These are phyloP conservation scores for Aspergillus ellipticus DNA, from an alignment of 495 filamentous ascomycete genomes.

Conservation along the genomic window DNA sequence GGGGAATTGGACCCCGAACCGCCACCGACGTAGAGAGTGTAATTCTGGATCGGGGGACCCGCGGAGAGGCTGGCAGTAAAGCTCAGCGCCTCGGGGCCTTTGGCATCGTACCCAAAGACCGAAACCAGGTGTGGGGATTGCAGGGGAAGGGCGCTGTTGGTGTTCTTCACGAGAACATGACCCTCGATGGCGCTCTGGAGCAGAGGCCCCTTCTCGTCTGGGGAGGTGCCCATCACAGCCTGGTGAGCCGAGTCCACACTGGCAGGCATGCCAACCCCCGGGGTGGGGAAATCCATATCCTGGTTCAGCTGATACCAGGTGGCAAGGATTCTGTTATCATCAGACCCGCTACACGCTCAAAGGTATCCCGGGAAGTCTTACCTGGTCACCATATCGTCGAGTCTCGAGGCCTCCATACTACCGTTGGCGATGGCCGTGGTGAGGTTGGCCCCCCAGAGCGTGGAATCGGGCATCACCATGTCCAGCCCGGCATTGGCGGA, in stretches of 20 bases:
- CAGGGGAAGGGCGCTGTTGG: constrained; percentile 58
- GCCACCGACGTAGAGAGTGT: constrained; percentile 64
- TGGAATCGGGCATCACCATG: constrained; percentile 53
- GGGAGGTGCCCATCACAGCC: constrained; percentile 35
- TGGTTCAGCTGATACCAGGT: constrained; percentile 82
- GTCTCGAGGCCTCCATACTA: constrained; percentile 37
- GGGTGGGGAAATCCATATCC: constrained; percentile 52
- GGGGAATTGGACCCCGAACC: constrained; percentile 59
- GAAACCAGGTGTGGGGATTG: constrained; percentile 52
- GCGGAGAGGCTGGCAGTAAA: no score
- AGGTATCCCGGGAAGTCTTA: constrained; percentile 28
- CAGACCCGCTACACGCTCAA: constrained; percentile 45
- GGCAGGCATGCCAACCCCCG: constrained; percentile 47
- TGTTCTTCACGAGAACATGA: constrained; percentile 74
- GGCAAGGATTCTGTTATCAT: constrained; percentile 71
- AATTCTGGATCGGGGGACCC: constrained; percentile 34
- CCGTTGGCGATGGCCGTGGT: constrained; percentile 50
- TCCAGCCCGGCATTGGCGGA: constrained; percentile 56
- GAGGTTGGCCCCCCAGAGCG: constrained; percentile 44
- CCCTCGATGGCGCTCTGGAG: constrained; percentile 56
- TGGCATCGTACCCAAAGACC: constrained; percentile 70
- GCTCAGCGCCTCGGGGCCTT: neutral
- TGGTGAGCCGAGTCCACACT: neutral
- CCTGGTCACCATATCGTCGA: constrained; percentile 60
- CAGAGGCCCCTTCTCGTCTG: constrained; percentile 5